Evolutionary conservation across 1,284 basidiomycete species (phyloP), one percentile per base, ranked within the genome.

Genomic region (Melampsora medusae): DNA sequence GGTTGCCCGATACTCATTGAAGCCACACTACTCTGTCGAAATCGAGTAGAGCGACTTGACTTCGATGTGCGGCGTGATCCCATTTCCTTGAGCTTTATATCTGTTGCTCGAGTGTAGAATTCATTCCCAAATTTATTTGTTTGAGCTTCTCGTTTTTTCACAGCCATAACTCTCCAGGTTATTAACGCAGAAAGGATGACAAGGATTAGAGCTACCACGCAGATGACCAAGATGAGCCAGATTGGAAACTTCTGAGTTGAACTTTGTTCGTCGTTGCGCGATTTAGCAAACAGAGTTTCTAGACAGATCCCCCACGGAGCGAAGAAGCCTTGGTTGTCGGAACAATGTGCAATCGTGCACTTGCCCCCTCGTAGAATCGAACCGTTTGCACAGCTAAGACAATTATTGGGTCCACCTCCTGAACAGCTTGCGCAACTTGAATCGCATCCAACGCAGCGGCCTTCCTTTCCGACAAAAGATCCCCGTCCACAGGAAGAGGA

Each of bases 101-200:
- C 69, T 14, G 69, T 28, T 42, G 42, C 42, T 42, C 42, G 42
- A 62, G 69, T 64, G 6, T 59, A 46, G 19, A 71, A 48, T 48
- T 64, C 69, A 22, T 31, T 50, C 35, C 69, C 69, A 28, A 71
- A 71, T 71, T 64, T 42, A 17, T 50, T 71, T 17, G 69, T 71
- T 53, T 71, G 61, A 33, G 48, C 35, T 33, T 71, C 42, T 19
- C 69, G n/a, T n/a, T 71, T 71, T 10, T 71, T 71, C 35, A 42
- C 42, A 7, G 61, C 46, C 42, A 35, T 62, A 17, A 71, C 35
- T 33, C 69, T 71, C 69, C 69, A 71, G 35, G 16, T 48, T 16
- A 71, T 19, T 19, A 71, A 31, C 22, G 60, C 42, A 28, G 28
- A n/a, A 38, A 71, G 12, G 42, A 42, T 62, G 2, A 42, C 5